Evolutionary conservation across 106 monocot genomes (phyloP).

Genomic region (Platanthera guangdongensis): DNA sequence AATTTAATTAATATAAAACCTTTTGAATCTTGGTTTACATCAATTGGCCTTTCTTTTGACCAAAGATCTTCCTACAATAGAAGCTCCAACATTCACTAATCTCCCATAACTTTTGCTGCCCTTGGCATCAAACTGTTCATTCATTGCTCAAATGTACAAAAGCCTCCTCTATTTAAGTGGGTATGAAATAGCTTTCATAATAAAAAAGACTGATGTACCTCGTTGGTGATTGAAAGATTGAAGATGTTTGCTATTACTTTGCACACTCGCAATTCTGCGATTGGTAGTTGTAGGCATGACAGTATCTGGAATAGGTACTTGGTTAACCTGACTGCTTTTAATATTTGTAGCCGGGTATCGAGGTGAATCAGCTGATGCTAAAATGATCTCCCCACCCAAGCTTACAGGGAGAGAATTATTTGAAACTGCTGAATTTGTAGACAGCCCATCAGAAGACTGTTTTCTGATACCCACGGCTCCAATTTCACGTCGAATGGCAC

Average conservation of each 20-base stretch:
- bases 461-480: constrained; percentile 49
- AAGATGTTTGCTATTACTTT: constrained; percentile 26
- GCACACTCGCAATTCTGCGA: constrained; percentile 3
- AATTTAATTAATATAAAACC: too few species aligned
- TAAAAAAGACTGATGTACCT: constrained; percentile 15
- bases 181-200: background rate
- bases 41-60: background rate
- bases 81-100: background rate
- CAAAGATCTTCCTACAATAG: background rate
- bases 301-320: constrained; percentile 19
- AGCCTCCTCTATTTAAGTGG: constrained; percentile 1
- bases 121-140: background rate
- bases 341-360: constrained; percentile 8
- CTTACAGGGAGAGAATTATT: constrained; percentile 20
- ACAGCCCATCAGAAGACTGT: constrained; percentile 15
- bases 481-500: constrained; percentile 59
- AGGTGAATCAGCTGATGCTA: constrained; percentile 16
- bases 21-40: background rate
- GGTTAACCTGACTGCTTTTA: constrained; percentile 26
- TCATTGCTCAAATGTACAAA: background rate
- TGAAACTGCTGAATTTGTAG: constrained; percentile 22
- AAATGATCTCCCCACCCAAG: constrained; percentile 24
- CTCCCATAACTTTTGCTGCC: background rate
- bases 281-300: constrained; percentile 17
- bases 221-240: constrained; percentile 25